Base-by-base conservation (phyloP, 2,329 filamentous ascomycete genomes). In the Alternaria burnsii region DNA sequence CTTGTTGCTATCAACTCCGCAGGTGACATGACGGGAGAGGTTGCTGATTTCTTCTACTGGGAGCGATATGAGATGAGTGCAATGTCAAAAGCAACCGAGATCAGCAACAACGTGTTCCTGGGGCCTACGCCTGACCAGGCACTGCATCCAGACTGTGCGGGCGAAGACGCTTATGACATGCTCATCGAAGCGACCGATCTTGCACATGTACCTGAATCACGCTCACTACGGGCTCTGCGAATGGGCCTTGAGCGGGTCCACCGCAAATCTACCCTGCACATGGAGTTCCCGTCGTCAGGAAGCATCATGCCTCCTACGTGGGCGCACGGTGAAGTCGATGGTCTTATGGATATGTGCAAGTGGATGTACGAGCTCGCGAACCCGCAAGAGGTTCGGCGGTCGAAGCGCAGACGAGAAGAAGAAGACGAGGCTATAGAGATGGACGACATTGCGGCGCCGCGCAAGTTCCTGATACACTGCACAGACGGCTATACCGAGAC, bases 401-500 rank as follows among this genome's bases (percentile, higher is more conserved):
- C 58, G 43, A 83, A 80, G 72, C 81, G 80, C 72, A 80, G 79
- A 71, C 83, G 80, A 40, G 75, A 70, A 58, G 81, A 71, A 24
- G 79, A 85, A 55, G 76, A 78, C 8, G 86, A 89, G 66, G 88
- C 89, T 66, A 84, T 85, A 55, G 80, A 81, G 46, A 87, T 90
- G 84, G 69, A 64, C 75, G 75, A 76, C 30, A 65, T 75, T 56
- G 56, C 67, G 53, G 70, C 53, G 36, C 88, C 56, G 83, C 88
- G 64, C 52, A 93, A 89, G 73, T 88, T 98, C 34, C 86, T 98
- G 32, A 91, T 99, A 41, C 94, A 98, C 78, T 98, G 95, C 77
- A 89, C 90, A 2, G 95, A 99, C 77, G 95, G 95, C 18, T 99
- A 99, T 73, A 99, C 95, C 0, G 95, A 99, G 79, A 94, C 91